These are phyloP conservation scores for Crithidia thermophila DNA, from an alignment of 208 protist species.

Conservation along the genomic window DNA sequence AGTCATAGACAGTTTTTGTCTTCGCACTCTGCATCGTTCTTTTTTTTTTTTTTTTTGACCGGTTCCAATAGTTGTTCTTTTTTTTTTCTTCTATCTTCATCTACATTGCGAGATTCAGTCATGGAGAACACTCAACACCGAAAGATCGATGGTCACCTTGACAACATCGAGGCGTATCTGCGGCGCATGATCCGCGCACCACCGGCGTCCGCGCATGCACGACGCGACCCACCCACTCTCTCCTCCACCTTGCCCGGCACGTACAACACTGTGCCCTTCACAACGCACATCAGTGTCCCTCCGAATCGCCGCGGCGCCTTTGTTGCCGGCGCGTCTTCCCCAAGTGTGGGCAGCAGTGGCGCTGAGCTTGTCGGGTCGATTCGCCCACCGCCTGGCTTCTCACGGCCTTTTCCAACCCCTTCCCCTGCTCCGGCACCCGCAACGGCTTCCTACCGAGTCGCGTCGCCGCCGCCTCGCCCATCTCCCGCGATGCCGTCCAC, in stretches of 20 bases:
- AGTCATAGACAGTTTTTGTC: no score
- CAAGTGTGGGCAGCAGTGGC: no score
- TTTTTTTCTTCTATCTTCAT: not conserved
- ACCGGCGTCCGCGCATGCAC: not conserved
- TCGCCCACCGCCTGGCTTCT: not conserved
- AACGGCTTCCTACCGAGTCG: not conserved
- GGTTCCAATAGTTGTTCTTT: not conserved
- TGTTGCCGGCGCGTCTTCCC: no score
- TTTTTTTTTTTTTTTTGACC: not conserved
- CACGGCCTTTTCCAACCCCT: not conserved
- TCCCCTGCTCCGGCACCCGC: not conserved
- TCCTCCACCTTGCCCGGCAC: not conserved
- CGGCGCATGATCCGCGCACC: constrained; percentile 22
- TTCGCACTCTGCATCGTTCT: no score
- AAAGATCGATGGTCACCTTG: constrained; percentile 26
- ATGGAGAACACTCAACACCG: constrained; percentile 18
- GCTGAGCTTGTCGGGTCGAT: no score
- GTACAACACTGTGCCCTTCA: constrained; percentile 9
- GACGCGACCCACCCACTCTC: constrained; percentile 9
- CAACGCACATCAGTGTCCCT: not conserved
- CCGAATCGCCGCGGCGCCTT: no score
- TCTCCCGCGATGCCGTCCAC: not conserved
- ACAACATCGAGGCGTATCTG: constrained; percentile 30
- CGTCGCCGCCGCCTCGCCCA: not conserved
- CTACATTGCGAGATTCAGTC: not conserved